A percentile compares a stretch with the other conserved stretches of the same genome.
Conservation (phyloP, 352 stramenopile species). For the Plasmopara viticola region DNA sequence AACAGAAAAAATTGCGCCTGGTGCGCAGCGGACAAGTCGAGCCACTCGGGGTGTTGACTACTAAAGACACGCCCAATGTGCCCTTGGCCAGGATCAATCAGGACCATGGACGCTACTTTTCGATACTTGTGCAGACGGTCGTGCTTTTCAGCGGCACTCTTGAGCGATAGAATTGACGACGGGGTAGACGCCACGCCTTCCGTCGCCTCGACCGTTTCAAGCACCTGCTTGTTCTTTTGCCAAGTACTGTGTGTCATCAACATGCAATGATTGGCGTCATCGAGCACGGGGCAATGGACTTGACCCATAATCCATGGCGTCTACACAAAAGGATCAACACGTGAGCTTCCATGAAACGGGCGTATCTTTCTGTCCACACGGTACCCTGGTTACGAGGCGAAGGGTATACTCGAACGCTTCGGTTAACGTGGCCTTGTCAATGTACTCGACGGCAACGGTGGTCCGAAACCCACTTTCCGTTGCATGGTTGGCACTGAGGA, state of each 20-base stretch:
- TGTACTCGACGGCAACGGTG: conserved; percentile 49
- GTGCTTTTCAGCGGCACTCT: too few species aligned
- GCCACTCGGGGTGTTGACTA: conserved; percentile 62
- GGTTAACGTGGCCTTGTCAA: conserved; percentile 52
- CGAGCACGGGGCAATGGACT: conserved; percentile 60
- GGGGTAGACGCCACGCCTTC: too few species aligned
- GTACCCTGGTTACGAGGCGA: conserved; percentile 51
- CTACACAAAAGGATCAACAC: conserved; percentile 17
- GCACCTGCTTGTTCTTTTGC: conserved; percentile 36
- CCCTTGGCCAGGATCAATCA: conserved; percentile 72
- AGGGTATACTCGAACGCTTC: conserved; percentile 62
- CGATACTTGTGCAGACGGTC: conserved; percentile 53
- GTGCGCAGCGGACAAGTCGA: conserved; percentile 37
- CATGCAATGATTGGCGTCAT: conserved; percentile 52
- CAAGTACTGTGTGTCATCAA: conserved; percentile 66
- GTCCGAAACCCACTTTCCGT: conserved; percentile 56
- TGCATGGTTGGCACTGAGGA: conserved; percentile 53
- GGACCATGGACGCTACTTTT: conserved; percentile 60
- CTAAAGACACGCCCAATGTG: conserved; percentile 71
- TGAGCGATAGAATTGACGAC: too few species aligned
- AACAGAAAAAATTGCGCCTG: conserved; percentile 75
- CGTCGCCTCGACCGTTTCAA: not conserved
- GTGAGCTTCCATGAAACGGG: not conserved
- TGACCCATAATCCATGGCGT: conserved; percentile 67
- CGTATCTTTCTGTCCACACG: not conserved